phyloP scores from a whole-genome alignment of 140 eudicot species.

The Erigeron philadelphicus region DNA sequence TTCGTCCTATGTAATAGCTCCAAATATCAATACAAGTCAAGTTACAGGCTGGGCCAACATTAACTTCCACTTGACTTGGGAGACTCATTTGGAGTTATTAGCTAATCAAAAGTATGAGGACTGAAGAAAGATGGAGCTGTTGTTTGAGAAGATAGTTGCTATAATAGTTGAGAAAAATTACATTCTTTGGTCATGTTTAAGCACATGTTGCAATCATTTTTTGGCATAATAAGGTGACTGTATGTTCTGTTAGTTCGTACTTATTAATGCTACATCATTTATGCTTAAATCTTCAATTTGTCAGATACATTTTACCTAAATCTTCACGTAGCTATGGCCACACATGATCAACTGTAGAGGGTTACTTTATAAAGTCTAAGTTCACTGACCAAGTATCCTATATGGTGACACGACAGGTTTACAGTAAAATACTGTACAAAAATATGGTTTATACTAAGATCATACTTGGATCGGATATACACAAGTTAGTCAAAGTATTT shows the following conservation, averaged over 20 bases:
- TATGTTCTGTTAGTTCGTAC: background rate
- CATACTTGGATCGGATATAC: background rate
- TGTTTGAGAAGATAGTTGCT: background rate
- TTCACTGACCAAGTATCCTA: no score
- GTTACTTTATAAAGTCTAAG: no score
- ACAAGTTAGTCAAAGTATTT: background rate
- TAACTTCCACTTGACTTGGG: no score
- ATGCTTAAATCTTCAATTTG: background rate
- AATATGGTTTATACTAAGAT: background rate
- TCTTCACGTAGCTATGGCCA: no score
- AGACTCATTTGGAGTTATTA: no score
- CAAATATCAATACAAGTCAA: no score
- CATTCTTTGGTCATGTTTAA: background rate
- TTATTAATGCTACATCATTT: background rate
- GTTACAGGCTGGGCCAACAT: no score
- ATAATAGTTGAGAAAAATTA: background rate
- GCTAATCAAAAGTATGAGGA: background rate
- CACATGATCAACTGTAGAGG: no score
- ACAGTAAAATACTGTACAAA: background rate
- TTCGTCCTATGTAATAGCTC: no score
- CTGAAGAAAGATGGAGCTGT: background rate
- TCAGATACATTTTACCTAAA: no score
- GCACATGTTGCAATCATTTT: background rate
- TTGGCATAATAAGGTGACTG: slow-evolving; percentile 1
- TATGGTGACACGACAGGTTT: no score